phyloP scores from a whole-genome alignment of 768 basidiomycete genomes.

The Scleroderma bovista region DNA sequence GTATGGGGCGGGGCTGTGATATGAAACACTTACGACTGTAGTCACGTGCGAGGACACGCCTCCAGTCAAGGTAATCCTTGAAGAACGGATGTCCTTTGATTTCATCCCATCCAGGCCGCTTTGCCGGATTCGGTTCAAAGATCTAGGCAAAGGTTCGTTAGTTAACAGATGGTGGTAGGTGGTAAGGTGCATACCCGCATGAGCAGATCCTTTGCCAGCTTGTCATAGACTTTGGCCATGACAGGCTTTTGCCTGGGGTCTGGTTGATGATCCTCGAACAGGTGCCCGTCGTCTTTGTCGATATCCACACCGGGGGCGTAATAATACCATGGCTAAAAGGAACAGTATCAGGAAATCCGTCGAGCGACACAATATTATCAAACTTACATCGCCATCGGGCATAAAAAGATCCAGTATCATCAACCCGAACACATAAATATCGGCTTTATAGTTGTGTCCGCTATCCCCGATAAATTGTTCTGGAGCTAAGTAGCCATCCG shows the following conservation, averaged over 20 bases:
- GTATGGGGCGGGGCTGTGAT: background rate
- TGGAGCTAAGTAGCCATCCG: constrained; percentile 41
- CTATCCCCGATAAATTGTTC: constrained; percentile 31
- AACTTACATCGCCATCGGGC: constrained; percentile 5
- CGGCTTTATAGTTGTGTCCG: constrained; percentile 38
- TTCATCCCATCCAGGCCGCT: constrained; percentile 7
- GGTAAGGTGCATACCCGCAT: background rate
- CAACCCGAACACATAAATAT: constrained; percentile 37
- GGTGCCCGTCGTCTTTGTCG: background rate
- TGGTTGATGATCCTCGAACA: constrained; percentile 1
- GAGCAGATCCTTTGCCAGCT: constrained; percentile 6
- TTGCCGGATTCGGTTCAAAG: constrained; percentile 1
- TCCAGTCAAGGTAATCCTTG: constrained; percentile 1
- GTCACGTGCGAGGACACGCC: constrained; percentile 2
- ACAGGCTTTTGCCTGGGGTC: background rate
- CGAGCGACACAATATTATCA: background rate
- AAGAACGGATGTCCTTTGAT: constrained; percentile 8
- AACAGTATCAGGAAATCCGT: background rate
- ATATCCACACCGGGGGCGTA: background rate
- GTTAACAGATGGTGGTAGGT: background rate
- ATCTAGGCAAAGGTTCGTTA: background rate
- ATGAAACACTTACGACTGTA: constrained; percentile 6
- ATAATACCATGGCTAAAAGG: constrained; percentile 4
- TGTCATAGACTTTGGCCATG: constrained; percentile 2
- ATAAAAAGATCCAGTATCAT: constrained; percentile 9